These are phyloP conservation scores for Elsinoe fawcettii DNA, from an alignment of 2,329 filamentous ascomycete genomes.

Conservation along the genomic window DNA sequence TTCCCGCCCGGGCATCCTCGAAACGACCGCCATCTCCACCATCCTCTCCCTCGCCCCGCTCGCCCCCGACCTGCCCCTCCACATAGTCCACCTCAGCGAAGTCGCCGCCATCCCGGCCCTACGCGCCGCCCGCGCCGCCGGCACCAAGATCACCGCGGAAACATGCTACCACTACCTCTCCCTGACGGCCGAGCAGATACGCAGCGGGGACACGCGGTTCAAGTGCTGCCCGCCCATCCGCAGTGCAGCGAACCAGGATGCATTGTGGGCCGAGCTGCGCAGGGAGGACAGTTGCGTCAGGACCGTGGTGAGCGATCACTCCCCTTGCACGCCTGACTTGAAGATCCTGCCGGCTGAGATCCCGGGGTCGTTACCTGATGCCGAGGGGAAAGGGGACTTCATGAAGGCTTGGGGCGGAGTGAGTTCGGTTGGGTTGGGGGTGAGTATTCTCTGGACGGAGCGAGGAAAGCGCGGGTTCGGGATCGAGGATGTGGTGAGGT, in stretches of 20 bases:
- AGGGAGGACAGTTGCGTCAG: constrained; percentile 69
- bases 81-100: constrained; percentile 83
- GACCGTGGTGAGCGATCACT: constrained; percentile 92
- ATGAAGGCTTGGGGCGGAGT: constrained; percentile 96
- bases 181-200: constrained; percentile 71
- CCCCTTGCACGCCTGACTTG: constrained; percentile 87
- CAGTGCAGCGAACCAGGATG: constrained; percentile 70
- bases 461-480: constrained; percentile 53
- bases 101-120: constrained; percentile 42
- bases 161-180: constrained; percentile 94
- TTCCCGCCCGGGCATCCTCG: constrained; percentile 80
- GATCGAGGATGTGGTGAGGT: constrained; percentile 71
- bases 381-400: constrained; percentile 63
- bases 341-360: constrained; percentile 75
- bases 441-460: constrained; percentile 83
- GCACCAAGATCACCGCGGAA: constrained; percentile 83
- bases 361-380: constrained; percentile 34
- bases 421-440: constrained; percentile 81
- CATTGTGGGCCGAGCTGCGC: constrained; percentile 74
- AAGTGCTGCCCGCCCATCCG: constrained; percentile 95
- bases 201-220: constrained; percentile 79
- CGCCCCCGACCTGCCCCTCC: constrained; percentile 74
- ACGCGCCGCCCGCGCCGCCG: constrained; percentile 59
- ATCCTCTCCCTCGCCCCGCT: constrained; percentile 74
- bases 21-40: constrained; percentile 82